Evolutionary conservation across 139 green algal species (phyloP).

Genomic region (Tetradesmus obliquus): DNA sequence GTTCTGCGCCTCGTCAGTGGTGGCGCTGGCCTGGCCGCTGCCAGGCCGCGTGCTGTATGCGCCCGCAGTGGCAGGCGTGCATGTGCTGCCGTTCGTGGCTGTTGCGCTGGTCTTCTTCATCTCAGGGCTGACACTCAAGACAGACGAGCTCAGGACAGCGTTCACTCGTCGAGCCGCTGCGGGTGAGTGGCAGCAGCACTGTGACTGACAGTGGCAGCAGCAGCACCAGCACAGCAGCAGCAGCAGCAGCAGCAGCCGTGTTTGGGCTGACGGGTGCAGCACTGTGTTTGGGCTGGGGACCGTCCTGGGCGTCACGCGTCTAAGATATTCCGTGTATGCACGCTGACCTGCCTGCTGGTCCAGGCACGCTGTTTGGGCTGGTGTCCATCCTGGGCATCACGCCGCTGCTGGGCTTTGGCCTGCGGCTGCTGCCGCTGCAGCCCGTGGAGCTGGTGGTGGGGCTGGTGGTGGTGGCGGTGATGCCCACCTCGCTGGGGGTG

Average conservation of each 20-base stretch:
- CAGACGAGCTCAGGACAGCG: constrained; percentile 51
- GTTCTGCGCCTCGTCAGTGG: constrained; percentile 5
- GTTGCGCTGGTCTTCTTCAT: constrained; percentile 61
- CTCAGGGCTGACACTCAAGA: constrained; percentile 60
- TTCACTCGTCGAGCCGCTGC: constrained; percentile 4
- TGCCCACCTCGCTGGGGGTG: constrained; percentile 75
- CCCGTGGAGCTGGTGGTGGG: constrained; percentile 55
- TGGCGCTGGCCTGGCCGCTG: constrained; percentile 24
- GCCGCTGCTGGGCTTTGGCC: constrained; percentile 62
- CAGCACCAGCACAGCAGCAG: neutral
- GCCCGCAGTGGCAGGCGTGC: constrained; percentile 23
- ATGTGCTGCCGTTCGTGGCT: constrained; percentile 33
- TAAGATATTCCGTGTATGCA: neutral
- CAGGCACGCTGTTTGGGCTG: constrained; percentile 55
- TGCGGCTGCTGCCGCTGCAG: constrained; percentile 46
- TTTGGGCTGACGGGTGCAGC: too few relatives aligned
- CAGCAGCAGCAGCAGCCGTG: too few relatives aligned
- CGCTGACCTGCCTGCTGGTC: neutral
- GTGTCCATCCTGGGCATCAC: constrained; percentile 65
- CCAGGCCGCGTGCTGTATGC: neutral
- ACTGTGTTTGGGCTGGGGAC: too few relatives aligned
- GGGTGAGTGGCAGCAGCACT: neutral
- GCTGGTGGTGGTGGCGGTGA: constrained; percentile 66
- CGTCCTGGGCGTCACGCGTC: neutral
- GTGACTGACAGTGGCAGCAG: neutral